These are phyloP conservation scores for Akebia trifoliata DNA, from an alignment of 164 flowering plant genomes.

Conservation along the genomic window DNA sequence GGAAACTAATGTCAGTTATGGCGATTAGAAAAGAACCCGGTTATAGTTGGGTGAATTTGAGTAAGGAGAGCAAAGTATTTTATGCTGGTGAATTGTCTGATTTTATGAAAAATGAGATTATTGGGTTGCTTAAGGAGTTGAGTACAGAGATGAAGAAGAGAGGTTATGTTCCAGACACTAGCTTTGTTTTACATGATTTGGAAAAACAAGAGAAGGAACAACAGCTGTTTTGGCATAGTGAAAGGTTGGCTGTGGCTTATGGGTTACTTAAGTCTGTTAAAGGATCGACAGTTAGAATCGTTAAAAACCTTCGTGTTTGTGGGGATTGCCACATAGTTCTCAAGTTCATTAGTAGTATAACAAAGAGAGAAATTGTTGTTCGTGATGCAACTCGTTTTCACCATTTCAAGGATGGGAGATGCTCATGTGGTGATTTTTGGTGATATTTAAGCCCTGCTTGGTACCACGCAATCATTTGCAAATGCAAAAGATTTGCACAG, in stretches of 20 bases:
- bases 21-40: conserved; percentile 68
- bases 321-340: conserved; percentile 71
- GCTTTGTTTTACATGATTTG: conserved; percentile 65
- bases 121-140: conserved; percentile 41
- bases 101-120: conserved; percentile 58
- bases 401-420: conserved; percentile 63
- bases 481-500: no score
- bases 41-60: conserved; percentile 57
- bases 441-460: no score
- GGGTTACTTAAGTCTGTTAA: conserved; percentile 64
- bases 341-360: conserved; percentile 46
- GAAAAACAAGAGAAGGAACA: conserved; percentile 65
- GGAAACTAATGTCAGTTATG: conserved; percentile 47
- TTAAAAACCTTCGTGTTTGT: conserved; percentile 77
- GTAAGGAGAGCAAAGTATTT: conserved; percentile 59
- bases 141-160: conserved; percentile 63
- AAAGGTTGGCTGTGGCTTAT: conserved; percentile 74
- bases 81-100: conserved; percentile 64
- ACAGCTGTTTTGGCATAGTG: conserved; percentile 75
- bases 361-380: conserved; percentile 51
- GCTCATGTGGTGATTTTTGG: conserved; percentile 83
- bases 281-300: conserved; percentile 50
- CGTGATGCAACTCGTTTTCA: conserved; percentile 78
- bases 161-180: conserved; percentile 78
- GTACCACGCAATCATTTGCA: no score